A percentile compares a stretch with the other conserved stretches of the same genome.
Conservation (phyloP, 192 early-diverging fungal species). For the Spinellus fusiger region DNA sequence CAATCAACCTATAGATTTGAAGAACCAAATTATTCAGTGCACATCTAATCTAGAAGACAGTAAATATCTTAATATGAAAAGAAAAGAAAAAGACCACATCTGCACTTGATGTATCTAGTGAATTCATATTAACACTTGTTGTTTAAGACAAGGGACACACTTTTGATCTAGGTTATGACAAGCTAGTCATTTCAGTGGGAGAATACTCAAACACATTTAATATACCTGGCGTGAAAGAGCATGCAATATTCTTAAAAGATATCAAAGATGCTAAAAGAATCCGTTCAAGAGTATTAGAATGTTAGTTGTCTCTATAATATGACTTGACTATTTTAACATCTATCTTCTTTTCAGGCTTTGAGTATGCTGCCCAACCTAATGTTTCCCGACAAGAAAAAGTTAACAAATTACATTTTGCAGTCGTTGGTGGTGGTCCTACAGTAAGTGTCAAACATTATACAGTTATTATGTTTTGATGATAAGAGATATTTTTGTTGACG, state of each 20-base stretch:
- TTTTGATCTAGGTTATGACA: conserved; percentile 66
- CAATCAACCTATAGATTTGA: conserved; percentile 24
- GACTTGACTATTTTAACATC: neutral
- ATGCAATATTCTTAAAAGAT: conserved; percentile 84
- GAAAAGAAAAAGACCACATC: no score
- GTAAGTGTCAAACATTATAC: conserved; percentile 22
- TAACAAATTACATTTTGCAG: conserved; percentile 70
- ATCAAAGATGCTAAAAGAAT: conserved; percentile 80
- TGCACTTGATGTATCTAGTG: no score
- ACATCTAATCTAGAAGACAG: conserved; percentile 31
- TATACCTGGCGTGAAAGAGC: conserved; percentile 77
- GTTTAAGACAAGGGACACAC: conserved; percentile 17
- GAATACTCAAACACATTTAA: conserved; percentile 80
- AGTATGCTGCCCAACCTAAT: conserved; percentile 65
- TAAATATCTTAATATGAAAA: neutral
- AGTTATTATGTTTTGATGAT: neutral
- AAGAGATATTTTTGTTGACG: neutral
- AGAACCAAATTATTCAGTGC: conserved; percentile 35
- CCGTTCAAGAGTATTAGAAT: conserved; percentile 70
- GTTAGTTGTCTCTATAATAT: conserved; percentile 18
- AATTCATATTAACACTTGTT: neutral
- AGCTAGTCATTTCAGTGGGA: conserved; percentile 77
- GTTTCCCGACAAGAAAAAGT: conserved; percentile 57
- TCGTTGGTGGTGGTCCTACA: conserved; percentile 87
- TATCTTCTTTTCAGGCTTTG: conserved; percentile 41